Evolutionary conservation across 164 flowering plant genomes (phyloP), one percentile per base, ranked within the genome.

Genomic region (Vitis riparia): DNA sequence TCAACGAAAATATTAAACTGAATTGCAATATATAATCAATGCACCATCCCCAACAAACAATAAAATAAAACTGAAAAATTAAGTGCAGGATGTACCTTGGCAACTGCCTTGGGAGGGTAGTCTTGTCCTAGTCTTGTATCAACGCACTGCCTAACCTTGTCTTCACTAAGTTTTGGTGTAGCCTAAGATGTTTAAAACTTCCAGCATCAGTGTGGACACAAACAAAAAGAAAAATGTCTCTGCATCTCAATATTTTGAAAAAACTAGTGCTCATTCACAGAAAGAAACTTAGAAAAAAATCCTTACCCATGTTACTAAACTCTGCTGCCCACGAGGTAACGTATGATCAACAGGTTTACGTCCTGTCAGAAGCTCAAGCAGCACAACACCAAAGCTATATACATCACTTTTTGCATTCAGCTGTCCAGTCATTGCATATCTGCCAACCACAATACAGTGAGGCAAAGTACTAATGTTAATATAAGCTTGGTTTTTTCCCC

Each of bases 351-450:
- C 96, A 51, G 96, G 98, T 78, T 92, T 92, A 50, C 96, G 83
- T 48, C 98, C 98, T 2, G 98, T 91, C 71, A 92, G 62, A 70
- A 92, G 98, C 78, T 92, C 98, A 66, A 92, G 86, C 52, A 92
- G 81, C 48, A 92, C 96, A 64, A 92, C 96, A 7, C 98, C 98
- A 69, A 91, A 92, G 74, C 98, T 92, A 75, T 91, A 92, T 3
- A 91, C 94, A 73, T 91, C 97, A 77, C 98, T 93, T 81, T 93
- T 93, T 32, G 90, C 86, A 70, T 83, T 91, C 64, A 93, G 77
- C 75, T 89, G 94, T 50, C 98, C 98, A 55, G 97, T 89, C 97
- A 93, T 89, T 73, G 98, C 97, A 84, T 93, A 93, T 78, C 98
- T 91, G 85, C 51, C 68, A 78, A 68, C 44, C 61, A 67, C 13